A percentile compares a stretch with the other conserved stretches of the same genome.
Evolutionary conservation across 208 protist species (phyloP).

Genomic region (Leptomonas seymouri): DNA sequence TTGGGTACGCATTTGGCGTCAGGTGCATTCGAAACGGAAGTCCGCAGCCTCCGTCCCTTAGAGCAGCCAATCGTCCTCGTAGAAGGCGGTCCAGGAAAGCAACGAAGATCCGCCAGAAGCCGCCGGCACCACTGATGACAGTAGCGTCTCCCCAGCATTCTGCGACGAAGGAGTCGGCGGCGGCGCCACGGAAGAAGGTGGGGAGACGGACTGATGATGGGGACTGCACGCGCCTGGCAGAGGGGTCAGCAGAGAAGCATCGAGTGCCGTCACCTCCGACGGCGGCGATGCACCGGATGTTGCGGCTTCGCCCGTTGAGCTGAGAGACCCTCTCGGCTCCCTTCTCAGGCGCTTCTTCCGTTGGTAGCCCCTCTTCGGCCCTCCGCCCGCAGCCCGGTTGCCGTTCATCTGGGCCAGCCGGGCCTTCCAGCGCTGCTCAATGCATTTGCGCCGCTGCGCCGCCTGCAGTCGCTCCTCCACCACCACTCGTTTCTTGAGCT

Average conservation of each 20-base stretch:
- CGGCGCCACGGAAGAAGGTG: background rate
- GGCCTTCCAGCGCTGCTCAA: slow-evolving; percentile 50
- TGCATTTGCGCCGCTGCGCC: slow-evolving; percentile 42
- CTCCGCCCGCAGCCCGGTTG: background rate
- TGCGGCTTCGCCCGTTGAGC: too few species aligned
- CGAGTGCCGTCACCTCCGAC: background rate
- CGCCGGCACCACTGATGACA: background rate
- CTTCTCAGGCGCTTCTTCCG: background rate
- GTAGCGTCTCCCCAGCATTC: background rate
- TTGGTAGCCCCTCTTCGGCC: background rate
- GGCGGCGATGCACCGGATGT: background rate
- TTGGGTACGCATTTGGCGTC: too few species aligned
- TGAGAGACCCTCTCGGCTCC: too few species aligned
- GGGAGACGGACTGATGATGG: background rate
- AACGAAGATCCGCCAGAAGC: background rate
- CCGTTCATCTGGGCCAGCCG: slow-evolving; percentile 37
- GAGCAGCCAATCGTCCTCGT: slow-evolving; percentile 54
- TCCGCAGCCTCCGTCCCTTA: background rate
- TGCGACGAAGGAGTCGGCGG: background rate
- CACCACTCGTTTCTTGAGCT: slow-evolving; percentile 64
- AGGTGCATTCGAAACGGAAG: too few species aligned
- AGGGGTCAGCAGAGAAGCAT: background rate
- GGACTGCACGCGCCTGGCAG: background rate
- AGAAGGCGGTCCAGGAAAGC: slow-evolving; percentile 43
- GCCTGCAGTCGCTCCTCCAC: slow-evolving; percentile 40